These are phyloP conservation scores for Syzygium jambos DNA, from an alignment of 345 rosid genomes.

Conservation along the genomic window DNA sequence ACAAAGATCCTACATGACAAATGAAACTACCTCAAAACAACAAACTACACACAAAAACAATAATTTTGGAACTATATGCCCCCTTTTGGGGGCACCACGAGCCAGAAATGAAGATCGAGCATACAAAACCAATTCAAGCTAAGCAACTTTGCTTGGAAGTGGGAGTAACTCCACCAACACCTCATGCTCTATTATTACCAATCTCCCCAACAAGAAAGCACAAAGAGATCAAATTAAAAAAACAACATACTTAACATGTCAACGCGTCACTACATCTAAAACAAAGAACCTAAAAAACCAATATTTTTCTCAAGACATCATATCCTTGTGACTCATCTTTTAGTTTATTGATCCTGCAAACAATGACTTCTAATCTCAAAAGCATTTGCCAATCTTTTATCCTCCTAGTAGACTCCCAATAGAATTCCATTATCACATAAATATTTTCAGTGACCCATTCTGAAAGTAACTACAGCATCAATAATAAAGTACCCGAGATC, in stretches of 20 bases:
- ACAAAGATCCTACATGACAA: not conserved
- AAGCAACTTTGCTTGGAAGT: not conserved
- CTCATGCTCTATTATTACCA: not conserved
- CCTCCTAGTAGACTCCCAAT: not conserved
- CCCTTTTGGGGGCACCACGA: not conserved
- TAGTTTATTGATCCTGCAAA: not conserved
- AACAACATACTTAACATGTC: not conserved
- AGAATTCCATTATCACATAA: not conserved
- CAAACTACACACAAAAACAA: not conserved
- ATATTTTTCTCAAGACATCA: not conserved
- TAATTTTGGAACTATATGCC: not conserved
- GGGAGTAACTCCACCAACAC: not conserved
- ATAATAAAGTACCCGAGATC: constrained; percentile 29
- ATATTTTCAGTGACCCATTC: not conserved
- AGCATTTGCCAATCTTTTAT: not conserved
- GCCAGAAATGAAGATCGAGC: not conserved
- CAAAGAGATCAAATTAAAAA: not conserved
- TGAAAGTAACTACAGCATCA: not conserved
- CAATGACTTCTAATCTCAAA: not conserved
- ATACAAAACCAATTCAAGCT: not conserved
- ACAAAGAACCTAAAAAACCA: not conserved
- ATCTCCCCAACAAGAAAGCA: not conserved
- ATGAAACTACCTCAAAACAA: not conserved
- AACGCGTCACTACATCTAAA: not conserved
- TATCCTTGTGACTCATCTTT: not conserved